Evolutionary conservation across 2,329 filamentous ascomycete species (phyloP), one percentile per base, ranked within the genome.

Genomic region (Pseudogymnoascus sp.): DNA sequence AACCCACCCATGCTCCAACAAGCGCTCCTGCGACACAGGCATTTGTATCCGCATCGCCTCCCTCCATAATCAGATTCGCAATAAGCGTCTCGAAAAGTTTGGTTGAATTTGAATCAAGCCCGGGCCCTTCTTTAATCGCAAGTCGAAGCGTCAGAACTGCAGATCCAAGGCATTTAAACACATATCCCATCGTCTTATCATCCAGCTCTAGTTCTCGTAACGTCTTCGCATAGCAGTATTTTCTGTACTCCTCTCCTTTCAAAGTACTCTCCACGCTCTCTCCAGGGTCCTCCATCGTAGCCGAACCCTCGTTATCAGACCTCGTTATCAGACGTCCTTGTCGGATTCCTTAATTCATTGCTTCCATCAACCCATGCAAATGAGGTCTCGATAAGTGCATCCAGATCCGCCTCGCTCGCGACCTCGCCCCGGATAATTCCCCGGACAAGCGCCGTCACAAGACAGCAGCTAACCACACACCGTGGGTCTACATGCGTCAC

Each of bases 41-140:
- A 63, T 83, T 83, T 0, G 81, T 83, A 64, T 83, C 81, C 2
- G 80, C 79, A 64, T 83, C 81, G 0, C 81, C 81, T 1, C 79
- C 81, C 36, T 76, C 73, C 78, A 82, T 80, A 36, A 79, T 75
- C 12, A 83, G 72, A 5, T 78, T 73, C 0, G 77, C 79, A 10
- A 82, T 79, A 9, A 80, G 70, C 5, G 74, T 69, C 68, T 83
- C 79, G 64, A 83, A 82, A 3, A 75, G 58, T 59, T 1, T 63
- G 61, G 66, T 17, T 71, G 4, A 65, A 62, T 3, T 66, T 63
- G 4, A 64, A 73, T 29, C 4, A 63, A 39, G 21, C 38, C 21
- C 48, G 29, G 21, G 42, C 12, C 35, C 31, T 62, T 51, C 59
- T 65, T 75, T 71, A 65, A 82, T 78, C 0, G 76, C 78, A 15